Evolutionary conservation across 352 stramenopile species (phyloP), one percentile per base, ranked within the genome.

Genomic region (Globisporangium solare): DNA sequence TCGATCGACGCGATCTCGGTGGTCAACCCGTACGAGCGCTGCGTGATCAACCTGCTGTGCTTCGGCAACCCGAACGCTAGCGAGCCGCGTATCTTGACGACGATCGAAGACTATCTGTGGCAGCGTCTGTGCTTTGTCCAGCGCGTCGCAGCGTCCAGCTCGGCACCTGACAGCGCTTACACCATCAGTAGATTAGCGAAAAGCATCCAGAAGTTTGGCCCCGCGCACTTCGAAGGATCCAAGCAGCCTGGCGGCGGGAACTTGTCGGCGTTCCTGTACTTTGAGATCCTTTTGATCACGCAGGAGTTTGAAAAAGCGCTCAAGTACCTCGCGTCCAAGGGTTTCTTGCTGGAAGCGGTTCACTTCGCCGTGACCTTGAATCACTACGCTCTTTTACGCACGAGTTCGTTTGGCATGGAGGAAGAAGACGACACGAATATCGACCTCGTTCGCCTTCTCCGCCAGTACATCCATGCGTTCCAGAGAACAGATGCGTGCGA

Each of bases 31-130:
- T 92, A 84, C 58, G 83, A 92, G 54, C 76, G 78, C 48, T 91
- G 78, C 6, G 84, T 92, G n/a, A 49, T 94, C 17, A 94, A 94
- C 56, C 27, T 94, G 47, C 50, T 94, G 21, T 86, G 78, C 56
- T 83, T 89, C 54, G 76, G 79, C 48, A 89, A 94, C 57, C 63
- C 86, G 20, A 90, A 92, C 53, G 73, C 76, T 18, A 89, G 82
- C 39, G 81, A 94, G 54, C 63, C 70, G 3, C 80, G 80, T 42
- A 86, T 94, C 45, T 60, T 89, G 39, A 83, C 79, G 24, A 94
- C 83, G 21, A 81, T 94, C 46, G 84, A 94, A 66, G 84, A 94
- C 56, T 94, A 92, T 52, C 41, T 94, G 49, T 94, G 84, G 84
- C 84, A 94, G 56, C 79, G 83, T 0, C 68, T 92, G 22, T 92